phyloP scores from a whole-genome alignment of 2,329 filamentous ascomycete genomes.

The Monilinia vaccinii-corymbosi region DNA sequence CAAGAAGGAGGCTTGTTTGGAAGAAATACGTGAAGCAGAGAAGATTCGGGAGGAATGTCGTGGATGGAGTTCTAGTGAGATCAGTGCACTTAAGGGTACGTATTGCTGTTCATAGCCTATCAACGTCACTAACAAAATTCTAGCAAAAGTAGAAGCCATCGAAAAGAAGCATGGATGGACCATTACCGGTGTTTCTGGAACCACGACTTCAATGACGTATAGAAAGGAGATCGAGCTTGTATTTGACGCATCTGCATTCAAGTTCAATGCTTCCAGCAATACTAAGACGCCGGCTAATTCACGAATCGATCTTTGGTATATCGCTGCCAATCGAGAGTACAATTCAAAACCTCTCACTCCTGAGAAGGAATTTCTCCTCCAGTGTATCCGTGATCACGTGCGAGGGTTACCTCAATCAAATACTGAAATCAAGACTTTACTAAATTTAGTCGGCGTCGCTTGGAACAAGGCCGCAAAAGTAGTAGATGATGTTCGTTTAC shows the following conservation, averaged over 20 bases:
- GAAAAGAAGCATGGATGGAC: constrained; percentile 64
- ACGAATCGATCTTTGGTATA: constrained; percentile 61
- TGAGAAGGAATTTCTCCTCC: constrained; percentile 67
- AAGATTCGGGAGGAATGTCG: constrained; percentile 78
- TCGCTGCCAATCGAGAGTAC: constrained; percentile 48
- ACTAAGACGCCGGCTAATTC: constrained; percentile 32
- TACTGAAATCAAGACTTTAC: constrained; percentile 47
- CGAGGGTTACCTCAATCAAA: constrained; percentile 50
- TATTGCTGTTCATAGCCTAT: constrained; percentile 2
- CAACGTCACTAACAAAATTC: constrained; percentile 31
- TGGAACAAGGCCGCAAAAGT: constrained; percentile 59
- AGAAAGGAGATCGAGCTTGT: constrained; percentile 62
- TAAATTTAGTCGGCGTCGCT: constrained; percentile 48
- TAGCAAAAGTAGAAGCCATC: constrained; percentile 56
- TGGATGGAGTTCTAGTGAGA: constrained; percentile 79
- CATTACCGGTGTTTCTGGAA: constrained; percentile 54
- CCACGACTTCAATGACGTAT: constrained; percentile 65
- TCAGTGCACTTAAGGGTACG: constrained; percentile 67
- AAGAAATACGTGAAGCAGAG: constrained; percentile 75
- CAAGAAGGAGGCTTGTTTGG: constrained; percentile 58
- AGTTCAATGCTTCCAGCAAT: constrained; percentile 23
- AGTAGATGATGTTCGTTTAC: constrained; percentile 48
- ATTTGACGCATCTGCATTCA: constrained; percentile 58
- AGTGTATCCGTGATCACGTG: constrained; percentile 60
- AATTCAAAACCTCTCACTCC: constrained; percentile 47